Evolutionary conservation across 1,139 yeast species (phyloP).

Genomic region (Sugiyamaella grinbergsii): DNA sequence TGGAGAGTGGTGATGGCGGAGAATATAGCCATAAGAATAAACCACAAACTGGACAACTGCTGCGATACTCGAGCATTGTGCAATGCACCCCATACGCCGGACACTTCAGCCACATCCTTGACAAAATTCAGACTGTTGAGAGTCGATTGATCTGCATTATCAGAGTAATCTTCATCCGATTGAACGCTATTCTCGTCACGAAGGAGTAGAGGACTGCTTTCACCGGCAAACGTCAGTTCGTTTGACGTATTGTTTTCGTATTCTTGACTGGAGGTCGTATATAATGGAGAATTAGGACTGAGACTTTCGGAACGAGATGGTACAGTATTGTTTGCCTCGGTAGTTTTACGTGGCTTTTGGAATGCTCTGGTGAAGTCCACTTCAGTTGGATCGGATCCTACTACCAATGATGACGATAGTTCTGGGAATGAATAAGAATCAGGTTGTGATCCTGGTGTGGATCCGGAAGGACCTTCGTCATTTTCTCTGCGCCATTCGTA

Average conservation of each 20-base stretch:
- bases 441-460: not conserved
- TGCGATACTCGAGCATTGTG: conserved; percentile 63
- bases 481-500: conserved; percentile 6
- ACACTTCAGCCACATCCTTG: conserved; percentile 48
- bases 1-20: conserved; percentile 87
- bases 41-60: conserved; percentile 80
- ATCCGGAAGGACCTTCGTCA: not conserved
- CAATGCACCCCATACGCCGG: conserved; percentile 84
- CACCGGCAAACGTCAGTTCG: conserved; percentile 16
- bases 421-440: conserved; percentile 6
- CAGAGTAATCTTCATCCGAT: conserved; percentile 6
- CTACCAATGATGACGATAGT: not conserved
- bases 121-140: conserved; percentile 19
- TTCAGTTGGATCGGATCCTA: conserved; percentile 12
- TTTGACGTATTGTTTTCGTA: conserved; percentile 14
- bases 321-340: not conserved
- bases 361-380: conserved; percentile 25
- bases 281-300: conserved; percentile 7
- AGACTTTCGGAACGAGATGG: conserved; percentile 5
- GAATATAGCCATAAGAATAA: conserved; percentile 70
- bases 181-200: not conserved
- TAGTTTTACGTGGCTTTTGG: not conserved
- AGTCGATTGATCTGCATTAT: conserved; percentile 1
- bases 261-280: not conserved
- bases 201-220: conserved; percentile 16